Base-by-base conservation (phyloP, 176 grass and related monocot species). In the Paspalum notatum region DNA sequence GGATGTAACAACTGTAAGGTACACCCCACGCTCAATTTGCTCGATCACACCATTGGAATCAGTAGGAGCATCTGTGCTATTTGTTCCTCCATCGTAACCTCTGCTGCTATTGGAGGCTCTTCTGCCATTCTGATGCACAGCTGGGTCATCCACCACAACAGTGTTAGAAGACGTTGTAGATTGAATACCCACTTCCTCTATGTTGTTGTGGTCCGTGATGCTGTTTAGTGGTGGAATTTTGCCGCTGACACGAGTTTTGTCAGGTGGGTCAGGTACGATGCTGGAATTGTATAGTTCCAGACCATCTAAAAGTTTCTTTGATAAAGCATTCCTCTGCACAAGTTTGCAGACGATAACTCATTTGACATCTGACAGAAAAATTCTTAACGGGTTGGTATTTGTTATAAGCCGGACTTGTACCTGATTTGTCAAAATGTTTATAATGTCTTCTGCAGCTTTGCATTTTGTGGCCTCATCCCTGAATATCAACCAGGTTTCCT, bases 391-490 rank as follows among this genome's bases (percentile, higher is more conserved):
- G n/a, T 62, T n/a, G 21, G 39, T 21, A 68, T 58, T 21, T 58
- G 50, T 45, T n/a, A 63, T 80, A 43, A 27, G n/a, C 62, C 22
- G 55, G 54, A 66, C 0, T 66, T 68, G 56, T 93, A 99, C 96
- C 96, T 99, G 93, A 86, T 87, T 91, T 2, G 90, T 85, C 64
- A 99, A 82, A 74, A 93, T 72, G 38, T 95, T 95, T 77, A 99
- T 91, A 77, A 95, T 86, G 22, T 93, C 90, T 73, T 95, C 89
- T 60, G 93, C 93, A 77, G 93, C 84, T 88, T 95, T 95, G 82
- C 84, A 95, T 50, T 93, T 99, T 77, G 88, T 85, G 65, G 96
- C 86, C 83, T 99, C 90, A 84, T 95, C 82, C 76, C 73, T 93
- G 45, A 76, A 84, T 76, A 84, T 67, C 44, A 86, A 84, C 88